These are phyloP conservation scores for Castanopsis chinensis DNA, from an alignment of 306 rosid genomes.

Conservation along the genomic window DNA sequence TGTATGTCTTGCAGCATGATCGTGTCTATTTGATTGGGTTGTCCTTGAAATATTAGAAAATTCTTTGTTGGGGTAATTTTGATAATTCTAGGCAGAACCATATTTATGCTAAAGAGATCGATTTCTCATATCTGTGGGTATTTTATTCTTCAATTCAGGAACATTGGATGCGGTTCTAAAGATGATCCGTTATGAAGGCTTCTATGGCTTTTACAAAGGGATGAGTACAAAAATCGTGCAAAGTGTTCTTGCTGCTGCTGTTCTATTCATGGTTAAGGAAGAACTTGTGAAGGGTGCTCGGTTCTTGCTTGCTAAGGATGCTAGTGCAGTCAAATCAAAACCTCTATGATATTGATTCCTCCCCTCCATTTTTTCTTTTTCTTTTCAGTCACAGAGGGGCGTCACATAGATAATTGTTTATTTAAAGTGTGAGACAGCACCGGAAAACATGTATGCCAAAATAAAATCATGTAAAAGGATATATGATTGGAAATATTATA, in stretches of 20 bases:
- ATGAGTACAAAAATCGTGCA: slow-evolving; percentile 89
- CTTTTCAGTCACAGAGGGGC: slow-evolving; percentile 15
- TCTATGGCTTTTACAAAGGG: slow-evolving; percentile 85
- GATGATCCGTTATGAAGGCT: slow-evolving; percentile 85
- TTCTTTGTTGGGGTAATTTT: background rate
- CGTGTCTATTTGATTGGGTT: background rate
- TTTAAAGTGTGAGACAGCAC: slow-evolving; percentile 1
- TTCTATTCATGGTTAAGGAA: slow-evolving; percentile 92
- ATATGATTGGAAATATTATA: background rate
- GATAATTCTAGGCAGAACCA: background rate
- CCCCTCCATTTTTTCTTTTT: slow-evolving; percentile 10
- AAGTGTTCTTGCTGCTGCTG: slow-evolving; percentile 97
- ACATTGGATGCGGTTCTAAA: slow-evolving; percentile 79
- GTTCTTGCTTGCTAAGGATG: slow-evolving; percentile 51
- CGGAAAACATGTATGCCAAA: background rate
- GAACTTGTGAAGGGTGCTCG: slow-evolving; percentile 71
- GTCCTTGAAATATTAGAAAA: background rate
- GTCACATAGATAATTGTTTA: slow-evolving; percentile 1
- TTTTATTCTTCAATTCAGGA: slow-evolving; percentile 48
- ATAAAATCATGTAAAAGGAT: background rate
- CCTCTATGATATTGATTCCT: slow-evolving; percentile 25
- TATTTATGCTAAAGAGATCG: background rate
- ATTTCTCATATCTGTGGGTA: background rate
- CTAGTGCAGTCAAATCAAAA: slow-evolving; percentile 48
- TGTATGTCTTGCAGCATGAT: background rate